Conservation (phyloP, 2,329 filamentous ascomycete species). For the Ceratocystiopsis minuta region DNA sequence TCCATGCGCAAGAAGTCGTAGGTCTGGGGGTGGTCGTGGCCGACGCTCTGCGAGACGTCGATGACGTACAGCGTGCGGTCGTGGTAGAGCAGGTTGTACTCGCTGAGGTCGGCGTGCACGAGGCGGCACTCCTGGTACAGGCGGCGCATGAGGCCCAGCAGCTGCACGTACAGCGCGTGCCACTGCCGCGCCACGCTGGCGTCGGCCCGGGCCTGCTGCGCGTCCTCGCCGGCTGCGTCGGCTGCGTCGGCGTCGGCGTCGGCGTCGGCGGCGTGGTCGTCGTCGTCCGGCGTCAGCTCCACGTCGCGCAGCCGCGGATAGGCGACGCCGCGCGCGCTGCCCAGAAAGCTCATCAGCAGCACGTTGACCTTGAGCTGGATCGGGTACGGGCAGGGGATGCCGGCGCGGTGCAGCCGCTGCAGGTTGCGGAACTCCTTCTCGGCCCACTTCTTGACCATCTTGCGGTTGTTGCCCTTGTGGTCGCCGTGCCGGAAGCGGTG, state of each 20-base stretch:
- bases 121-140: constrained; percentile 86
- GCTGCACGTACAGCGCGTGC: constrained; percentile 61
- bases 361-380: constrained; percentile 84
- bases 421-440: constrained; percentile 97
- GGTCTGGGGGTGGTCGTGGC: constrained; percentile 85
- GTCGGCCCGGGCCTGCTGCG: constrained; percentile 27
- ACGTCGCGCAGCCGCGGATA: constrained; percentile 81
- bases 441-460: constrained; percentile 97
- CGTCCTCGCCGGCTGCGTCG: constrained; percentile 30
- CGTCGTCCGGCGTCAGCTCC: constrained; percentile 30
- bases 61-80: constrained; percentile 74
- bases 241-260: neutral
- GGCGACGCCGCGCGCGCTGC: constrained; percentile 69
- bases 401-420: constrained; percentile 62
- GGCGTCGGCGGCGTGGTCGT: neutral
- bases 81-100: constrained; percentile 95
- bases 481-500: constrained; percentile 80
- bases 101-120: constrained; percentile 90
- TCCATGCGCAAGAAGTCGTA: constrained; percentile 95
- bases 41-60: constrained; percentile 92
- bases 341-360: constrained; percentile 84
- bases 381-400: constrained; percentile 81
- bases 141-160: constrained; percentile 74
- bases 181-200: constrained; percentile 35
- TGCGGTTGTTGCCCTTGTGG: constrained; percentile 84